These are phyloP conservation scores for Ochetophila trinervis DNA, from an alignment of 306 rosid species.

Conservation along the genomic window DNA sequence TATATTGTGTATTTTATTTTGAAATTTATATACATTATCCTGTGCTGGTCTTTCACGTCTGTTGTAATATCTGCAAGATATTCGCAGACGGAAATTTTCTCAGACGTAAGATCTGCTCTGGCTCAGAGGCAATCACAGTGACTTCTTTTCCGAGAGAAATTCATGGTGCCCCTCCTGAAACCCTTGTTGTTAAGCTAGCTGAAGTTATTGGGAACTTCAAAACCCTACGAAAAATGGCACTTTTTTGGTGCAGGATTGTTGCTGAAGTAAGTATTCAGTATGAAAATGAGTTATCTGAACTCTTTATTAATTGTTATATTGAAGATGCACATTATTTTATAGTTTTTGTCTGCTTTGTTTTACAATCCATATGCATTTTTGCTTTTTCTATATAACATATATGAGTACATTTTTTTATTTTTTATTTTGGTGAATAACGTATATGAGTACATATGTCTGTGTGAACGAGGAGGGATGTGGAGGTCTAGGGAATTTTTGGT, in stretches of 20 bases:
- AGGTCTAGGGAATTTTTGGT: not conserved
- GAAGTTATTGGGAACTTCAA: slow-evolving; percentile 84
- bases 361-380: not conserved
- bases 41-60: slow-evolving; percentile 69
- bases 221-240: slow-evolving; percentile 62
- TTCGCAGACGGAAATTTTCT: slow-evolving; percentile 89
- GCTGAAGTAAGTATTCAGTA: slow-evolving; percentile 62
- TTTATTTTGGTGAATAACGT: too few species aligned
- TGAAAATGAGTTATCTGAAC: slow-evolving; percentile 27
- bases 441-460: not conserved
- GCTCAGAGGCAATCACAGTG: slow-evolving; percentile 38
- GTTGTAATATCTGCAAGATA: slow-evolving; percentile 84
- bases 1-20: slow-evolving; percentile 4
- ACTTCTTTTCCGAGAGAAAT: slow-evolving; percentile 76
- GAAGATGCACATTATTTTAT: not conserved
- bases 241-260: slow-evolving; percentile 85
- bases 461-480: not conserved
- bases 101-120: slow-evolving; percentile 56
- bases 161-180: slow-evolving; percentile 93
- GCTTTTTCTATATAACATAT: not conserved
- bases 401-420: not conserved
- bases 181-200: slow-evolving; percentile 86
- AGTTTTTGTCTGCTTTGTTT: slow-evolving; percentile 8
- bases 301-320: slow-evolving; percentile 1
- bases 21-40: slow-evolving; percentile 26